These are phyloP conservation scores for Carex arenaria DNA, from an alignment of 202 grass and related monocot genomes.

Conservation along the genomic window DNA sequence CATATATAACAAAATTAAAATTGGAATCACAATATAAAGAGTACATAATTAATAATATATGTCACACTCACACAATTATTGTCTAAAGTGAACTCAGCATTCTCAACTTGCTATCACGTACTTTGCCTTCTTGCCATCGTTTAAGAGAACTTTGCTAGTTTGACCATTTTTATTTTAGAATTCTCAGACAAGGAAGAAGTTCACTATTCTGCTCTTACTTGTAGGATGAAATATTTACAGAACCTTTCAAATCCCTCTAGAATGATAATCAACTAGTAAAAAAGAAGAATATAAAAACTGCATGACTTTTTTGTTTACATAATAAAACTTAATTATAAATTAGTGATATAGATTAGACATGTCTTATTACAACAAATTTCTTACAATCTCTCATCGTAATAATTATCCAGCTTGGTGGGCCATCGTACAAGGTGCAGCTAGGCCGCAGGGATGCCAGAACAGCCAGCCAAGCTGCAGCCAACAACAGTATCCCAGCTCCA, in stretches of 20 bases:
- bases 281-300: background rate
- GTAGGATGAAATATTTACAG: background rate
- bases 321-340: background rate
- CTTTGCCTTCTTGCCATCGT: background rate
- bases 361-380: background rate
- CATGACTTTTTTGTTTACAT: background rate
- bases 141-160: background rate
- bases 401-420: conserved; percentile 47
- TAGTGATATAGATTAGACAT: background rate
- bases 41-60: background rate
- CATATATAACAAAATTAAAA: background rate
- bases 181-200: background rate
- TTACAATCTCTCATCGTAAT: background rate
- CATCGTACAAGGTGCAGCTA: conserved; percentile 56
- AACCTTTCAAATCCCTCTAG: background rate
- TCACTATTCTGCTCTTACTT: background rate
- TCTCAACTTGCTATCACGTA: background rate
- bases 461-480: conserved; percentile 64
- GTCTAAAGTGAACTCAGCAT: background rate
- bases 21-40: background rate
- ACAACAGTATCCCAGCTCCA: conserved; percentile 57
- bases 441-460: conserved; percentile 54
- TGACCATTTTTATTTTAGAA: background rate
- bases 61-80: background rate
- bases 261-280: background rate